Percentiles rank a stretch among this genome's conserved stretches.
phyloP scores from a whole-genome alignment of 352 stramenopile genomes.

The Globisporangium paddicum region DNA sequence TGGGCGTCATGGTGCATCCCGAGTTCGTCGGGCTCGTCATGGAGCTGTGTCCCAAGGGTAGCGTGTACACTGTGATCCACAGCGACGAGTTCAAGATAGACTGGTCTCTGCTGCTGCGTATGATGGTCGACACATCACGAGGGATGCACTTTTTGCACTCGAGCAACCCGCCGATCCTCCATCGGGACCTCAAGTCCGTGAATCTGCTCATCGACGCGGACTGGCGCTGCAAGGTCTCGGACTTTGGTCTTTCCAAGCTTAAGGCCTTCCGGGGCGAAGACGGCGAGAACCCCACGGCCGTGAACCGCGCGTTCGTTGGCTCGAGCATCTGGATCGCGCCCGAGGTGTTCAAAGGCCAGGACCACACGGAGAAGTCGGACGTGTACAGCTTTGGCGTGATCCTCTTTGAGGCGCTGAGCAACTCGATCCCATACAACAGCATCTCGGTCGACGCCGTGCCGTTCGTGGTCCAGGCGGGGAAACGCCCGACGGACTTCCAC shows the following conservation, averaged over 20 bases:
- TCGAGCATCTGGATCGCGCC: constrained; percentile 90
- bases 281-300: constrained; percentile 26
- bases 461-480: constrained; percentile 74
- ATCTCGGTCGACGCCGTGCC: constrained; percentile 81
- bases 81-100: constrained; percentile 74
- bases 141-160: constrained; percentile 91
- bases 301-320: constrained; percentile 63
- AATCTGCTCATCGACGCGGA: constrained; percentile 88
- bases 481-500: constrained; percentile 74
- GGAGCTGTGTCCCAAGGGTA: constrained; percentile 84
- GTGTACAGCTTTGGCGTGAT: constrained; percentile 88
- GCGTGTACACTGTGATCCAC: constrained; percentile 82
- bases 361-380: constrained; percentile 86
- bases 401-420: constrained; percentile 66
- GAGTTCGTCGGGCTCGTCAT: constrained; percentile 86
- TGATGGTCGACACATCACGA: constrained; percentile 84
- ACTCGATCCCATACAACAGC: constrained; percentile 61
- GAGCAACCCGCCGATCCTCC: constrained; percentile 84
- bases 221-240: constrained; percentile 88
- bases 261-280: constrained; percentile 67
- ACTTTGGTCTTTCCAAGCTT: constrained; percentile 86
- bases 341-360: constrained; percentile 85
- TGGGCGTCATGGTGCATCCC: constrained; percentile 87
- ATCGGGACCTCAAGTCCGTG: constrained; percentile 88
- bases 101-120: constrained; percentile 82